Evolutionary conservation across 306 rosid species (phyloP).

Genomic region (Pterocarpus santalinus): DNA sequence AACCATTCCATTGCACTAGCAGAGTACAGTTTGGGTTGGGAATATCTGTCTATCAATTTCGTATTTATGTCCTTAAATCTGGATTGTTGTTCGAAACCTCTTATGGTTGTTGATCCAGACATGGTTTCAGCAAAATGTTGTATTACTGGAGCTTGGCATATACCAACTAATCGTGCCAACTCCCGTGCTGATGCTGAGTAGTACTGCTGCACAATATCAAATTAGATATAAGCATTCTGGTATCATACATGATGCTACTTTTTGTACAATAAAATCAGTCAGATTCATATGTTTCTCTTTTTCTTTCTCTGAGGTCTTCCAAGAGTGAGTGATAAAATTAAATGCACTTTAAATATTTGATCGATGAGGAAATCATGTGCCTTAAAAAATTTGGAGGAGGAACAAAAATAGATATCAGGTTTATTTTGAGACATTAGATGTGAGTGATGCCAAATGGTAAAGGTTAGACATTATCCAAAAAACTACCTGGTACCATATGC

Average conservation of each 20-base stretch:
- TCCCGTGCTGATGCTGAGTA: constrained; percentile 77
- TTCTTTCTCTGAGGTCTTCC: not conserved
- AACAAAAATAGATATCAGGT: not conserved
- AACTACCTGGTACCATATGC: constrained; percentile 59
- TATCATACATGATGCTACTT: not conserved
- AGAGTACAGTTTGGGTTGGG: constrained; percentile 69
- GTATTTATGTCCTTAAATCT: constrained; percentile 73
- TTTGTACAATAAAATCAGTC: not conserved
- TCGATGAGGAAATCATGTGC: not conserved
- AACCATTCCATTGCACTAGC: constrained; percentile 81
- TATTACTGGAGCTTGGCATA: constrained; percentile 88
- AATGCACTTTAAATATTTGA: constrained; percentile 25
- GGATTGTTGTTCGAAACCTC: constrained; percentile 78
- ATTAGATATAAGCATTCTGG: not conserved
- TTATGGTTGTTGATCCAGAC: constrained; percentile 80
- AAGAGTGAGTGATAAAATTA: constrained; percentile 3
- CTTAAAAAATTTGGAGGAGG: not conserved
- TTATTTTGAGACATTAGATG: not conserved
- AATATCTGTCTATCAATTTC: constrained; percentile 73
- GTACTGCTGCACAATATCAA: constrained; percentile 63
- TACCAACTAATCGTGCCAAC: constrained; percentile 78
- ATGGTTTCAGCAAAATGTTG: constrained; percentile 88
- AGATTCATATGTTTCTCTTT: not conserved
- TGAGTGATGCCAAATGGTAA: not conserved
- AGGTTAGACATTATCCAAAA: not conserved